A percentile compares a stretch with the other conserved stretches of the same genome.
Evolutionary conservation across 192 early-diverging fungal genomes (phyloP).

Genomic region (Coemansia sp.): DNA sequence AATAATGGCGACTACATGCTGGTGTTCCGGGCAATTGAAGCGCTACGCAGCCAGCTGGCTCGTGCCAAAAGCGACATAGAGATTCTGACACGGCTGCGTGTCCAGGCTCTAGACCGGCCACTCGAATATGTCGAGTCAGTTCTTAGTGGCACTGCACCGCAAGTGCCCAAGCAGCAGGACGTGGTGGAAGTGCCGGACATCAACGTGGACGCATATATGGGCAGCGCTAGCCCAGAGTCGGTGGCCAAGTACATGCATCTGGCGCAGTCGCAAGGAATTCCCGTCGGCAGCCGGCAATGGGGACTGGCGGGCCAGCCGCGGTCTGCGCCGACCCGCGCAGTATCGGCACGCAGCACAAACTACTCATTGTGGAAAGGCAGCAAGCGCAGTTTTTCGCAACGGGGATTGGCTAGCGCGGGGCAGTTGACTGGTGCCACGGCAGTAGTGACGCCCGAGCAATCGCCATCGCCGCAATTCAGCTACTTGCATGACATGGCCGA

Average conservation of each 20-base stretch:
- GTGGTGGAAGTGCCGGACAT: constrained; percentile 35
- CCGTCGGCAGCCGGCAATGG: no score
- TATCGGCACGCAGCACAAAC: constrained; percentile 1
- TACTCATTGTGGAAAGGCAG: constrained; percentile 8
- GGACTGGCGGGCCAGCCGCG: constrained; percentile 1
- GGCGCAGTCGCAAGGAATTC: background rate
- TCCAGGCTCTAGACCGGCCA: constrained; percentile 25
- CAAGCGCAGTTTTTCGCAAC: constrained; percentile 3
- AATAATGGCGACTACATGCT: constrained; percentile 53
- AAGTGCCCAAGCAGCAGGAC: constrained; percentile 28
- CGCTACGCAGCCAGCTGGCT: constrained; percentile 43
- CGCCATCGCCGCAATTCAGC: constrained; percentile 9
- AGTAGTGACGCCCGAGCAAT: constrained; percentile 42
- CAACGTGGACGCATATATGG: constrained; percentile 32
- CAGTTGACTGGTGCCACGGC: constrained; percentile 35
- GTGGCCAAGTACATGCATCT: constrained; percentile 16
- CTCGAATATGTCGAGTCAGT: constrained; percentile 36
- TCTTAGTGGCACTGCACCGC: constrained; percentile 14
- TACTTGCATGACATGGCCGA: background rate
- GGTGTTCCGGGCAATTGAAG: constrained; percentile 34
- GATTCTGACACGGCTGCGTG: constrained; percentile 21
- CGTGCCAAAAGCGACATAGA: constrained; percentile 48
- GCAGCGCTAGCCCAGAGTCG: constrained; percentile 13
- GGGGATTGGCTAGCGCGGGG: constrained; percentile 12
- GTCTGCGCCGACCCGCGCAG: constrained; percentile 1